These are phyloP conservation scores for Fusarium pilosicola DNA, from an alignment of 2,329 filamentous ascomycete species.

Conservation along the genomic window DNA sequence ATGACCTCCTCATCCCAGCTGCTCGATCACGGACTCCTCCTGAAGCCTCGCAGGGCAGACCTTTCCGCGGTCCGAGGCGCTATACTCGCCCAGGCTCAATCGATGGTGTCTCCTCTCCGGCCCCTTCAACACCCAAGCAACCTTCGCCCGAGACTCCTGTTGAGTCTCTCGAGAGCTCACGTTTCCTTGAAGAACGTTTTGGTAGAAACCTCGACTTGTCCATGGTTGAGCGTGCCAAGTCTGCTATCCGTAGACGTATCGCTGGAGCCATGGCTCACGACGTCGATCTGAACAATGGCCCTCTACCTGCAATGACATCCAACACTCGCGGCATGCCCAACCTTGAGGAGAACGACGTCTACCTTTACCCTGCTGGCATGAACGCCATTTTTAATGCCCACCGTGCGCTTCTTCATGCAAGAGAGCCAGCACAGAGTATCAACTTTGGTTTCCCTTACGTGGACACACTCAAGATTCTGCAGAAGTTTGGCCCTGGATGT, in stretches of 20 bases:
- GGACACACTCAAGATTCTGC: slow-evolving; percentile 91
- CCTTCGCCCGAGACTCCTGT: slow-evolving; percentile 40
- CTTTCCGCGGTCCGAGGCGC: slow-evolving; percentile 77
- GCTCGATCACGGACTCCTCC: slow-evolving; percentile 41
- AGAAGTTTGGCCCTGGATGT: slow-evolving; percentile 93
- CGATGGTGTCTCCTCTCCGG: slow-evolving; percentile 25
- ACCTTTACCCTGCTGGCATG: slow-evolving; percentile 91
- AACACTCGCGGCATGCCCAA: slow-evolving; percentile 67
- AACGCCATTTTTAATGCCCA: slow-evolving; percentile 94
- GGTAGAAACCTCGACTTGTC: slow-evolving; percentile 87
- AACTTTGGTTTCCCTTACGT: slow-evolving; percentile 98
- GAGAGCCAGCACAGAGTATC: slow-evolving; percentile 77
- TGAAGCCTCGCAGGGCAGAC: slow-evolving; percentile 43
- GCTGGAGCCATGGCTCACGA: slow-evolving; percentile 83
- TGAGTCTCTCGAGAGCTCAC: slow-evolving; percentile 72
- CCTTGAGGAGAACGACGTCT: slow-evolving; percentile 87
- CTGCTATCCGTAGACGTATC: slow-evolving; percentile 87
- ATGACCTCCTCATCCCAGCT: slow-evolving; percentile 65
- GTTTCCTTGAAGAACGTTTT: slow-evolving; percentile 93
- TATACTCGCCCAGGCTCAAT: slow-evolving; percentile 73
- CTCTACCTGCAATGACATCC: slow-evolving; percentile 44
- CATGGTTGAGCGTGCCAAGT: slow-evolving; percentile 82
- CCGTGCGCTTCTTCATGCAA: slow-evolving; percentile 72
- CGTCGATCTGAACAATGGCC: slow-evolving; percentile 59
- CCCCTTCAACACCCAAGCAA: slow-evolving; percentile 21